These are phyloP conservation scores for Crassisporium funariophilum DNA, from an alignment of 768 basidiomycete species.

Conservation along the genomic window DNA sequence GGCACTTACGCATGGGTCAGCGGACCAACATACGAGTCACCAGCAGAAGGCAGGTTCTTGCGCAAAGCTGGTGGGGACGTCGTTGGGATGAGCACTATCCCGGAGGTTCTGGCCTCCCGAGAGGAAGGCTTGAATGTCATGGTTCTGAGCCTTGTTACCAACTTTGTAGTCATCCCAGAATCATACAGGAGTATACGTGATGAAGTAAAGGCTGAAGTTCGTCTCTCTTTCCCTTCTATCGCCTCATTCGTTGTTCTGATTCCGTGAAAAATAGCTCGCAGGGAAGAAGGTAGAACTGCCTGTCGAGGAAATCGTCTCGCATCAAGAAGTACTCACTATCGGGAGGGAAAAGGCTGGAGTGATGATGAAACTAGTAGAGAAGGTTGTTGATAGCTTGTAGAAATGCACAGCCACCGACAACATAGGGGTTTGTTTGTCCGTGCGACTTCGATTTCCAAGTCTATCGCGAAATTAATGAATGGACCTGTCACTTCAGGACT, in stretches of 20 bases:
- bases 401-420: background rate
- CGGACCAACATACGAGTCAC: slow-evolving; percentile 89
- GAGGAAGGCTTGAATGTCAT: slow-evolving; percentile 76
- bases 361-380: slow-evolving; percentile 71
- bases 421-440: too few relatives aligned
- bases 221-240: slow-evolving; percentile 17
- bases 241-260: slow-evolving; percentile 4
- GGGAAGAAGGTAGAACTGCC: slow-evolving; percentile 52
- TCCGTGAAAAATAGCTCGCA: slow-evolving; percentile 48
- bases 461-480: background rate
- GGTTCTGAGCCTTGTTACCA: slow-evolving; percentile 85
- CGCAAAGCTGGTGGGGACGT: slow-evolving; percentile 78
- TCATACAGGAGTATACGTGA: slow-evolving; percentile 68
- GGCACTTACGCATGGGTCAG: slow-evolving; percentile 90
- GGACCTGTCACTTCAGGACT: background rate
- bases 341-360: slow-evolving; percentile 70
- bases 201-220: slow-evolving; percentile 78
- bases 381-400: slow-evolving; percentile 47
- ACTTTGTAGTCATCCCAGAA: slow-evolving; percentile 76
- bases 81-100: slow-evolving; percentile 94
- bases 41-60: slow-evolving; percentile 82
- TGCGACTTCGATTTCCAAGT: too few relatives aligned
- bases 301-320: slow-evolving; percentile 57
- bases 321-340: slow-evolving; percentile 74
- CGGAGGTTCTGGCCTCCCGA: slow-evolving; percentile 81